Percentiles rank a stretch among this genome's conserved stretches.
phyloP scores from a whole-genome alignment of 257 asterid species.

The Asclepias syriaca region DNA sequence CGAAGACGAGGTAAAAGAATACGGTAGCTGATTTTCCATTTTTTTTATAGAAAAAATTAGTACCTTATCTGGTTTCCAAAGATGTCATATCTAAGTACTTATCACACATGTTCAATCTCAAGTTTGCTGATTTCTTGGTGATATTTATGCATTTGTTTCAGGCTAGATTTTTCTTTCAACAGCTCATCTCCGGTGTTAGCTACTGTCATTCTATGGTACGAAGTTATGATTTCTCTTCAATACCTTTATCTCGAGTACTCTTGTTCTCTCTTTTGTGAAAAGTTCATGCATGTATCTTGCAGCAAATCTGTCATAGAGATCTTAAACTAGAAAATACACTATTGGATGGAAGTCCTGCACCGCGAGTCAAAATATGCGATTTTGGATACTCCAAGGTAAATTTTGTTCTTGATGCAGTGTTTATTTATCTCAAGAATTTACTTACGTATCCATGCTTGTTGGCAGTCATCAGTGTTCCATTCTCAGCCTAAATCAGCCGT shows the following conservation, averaged over 20 bases:
- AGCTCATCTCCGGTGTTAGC: conserved; percentile 42
- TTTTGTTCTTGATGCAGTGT: background rate
- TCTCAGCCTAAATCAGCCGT: conserved; percentile 45
- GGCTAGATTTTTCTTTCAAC: conserved; percentile 49
- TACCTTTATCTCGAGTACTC: background rate
- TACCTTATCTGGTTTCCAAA: background rate
- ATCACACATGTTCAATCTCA: conserved; percentile 2
- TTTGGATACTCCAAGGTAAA: conserved; percentile 46
- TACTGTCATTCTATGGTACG: conserved; percentile 45
- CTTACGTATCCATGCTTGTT: background rate
- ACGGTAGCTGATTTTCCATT: background rate
- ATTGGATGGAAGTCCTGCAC: conserved; percentile 38
- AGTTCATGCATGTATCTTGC: conserved; percentile 9
- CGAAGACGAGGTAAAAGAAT: conserved; percentile 31
- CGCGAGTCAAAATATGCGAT: conserved; percentile 43
- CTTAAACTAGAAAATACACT: conserved; percentile 42
- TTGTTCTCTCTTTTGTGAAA: conserved; percentile 5
- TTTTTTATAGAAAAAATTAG: too few relatives aligned
- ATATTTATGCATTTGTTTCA: conserved; percentile 13
- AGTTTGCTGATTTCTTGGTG: background rate
- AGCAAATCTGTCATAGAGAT: conserved; percentile 49
- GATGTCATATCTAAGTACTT: background rate
- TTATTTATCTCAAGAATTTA: background rate
- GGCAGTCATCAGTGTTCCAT: conserved; percentile 38
- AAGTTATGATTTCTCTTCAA: background rate